phyloP scores from a whole-genome alignment of 306 rosid species.

The Vigna mungo region DNA sequence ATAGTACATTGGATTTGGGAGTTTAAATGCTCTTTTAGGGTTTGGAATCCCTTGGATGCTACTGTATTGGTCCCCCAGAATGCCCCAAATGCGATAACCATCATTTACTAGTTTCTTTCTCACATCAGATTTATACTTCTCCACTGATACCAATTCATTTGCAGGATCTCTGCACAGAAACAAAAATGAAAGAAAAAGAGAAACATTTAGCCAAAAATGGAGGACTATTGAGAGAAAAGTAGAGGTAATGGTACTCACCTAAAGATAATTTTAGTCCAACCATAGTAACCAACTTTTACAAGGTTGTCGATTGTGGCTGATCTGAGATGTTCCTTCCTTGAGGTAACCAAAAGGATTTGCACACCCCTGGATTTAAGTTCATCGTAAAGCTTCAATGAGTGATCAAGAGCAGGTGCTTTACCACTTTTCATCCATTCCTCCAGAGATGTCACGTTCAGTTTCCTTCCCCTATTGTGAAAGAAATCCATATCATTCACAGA shows the following conservation, averaged over 20 bases:
- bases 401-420: slow-evolving; percentile 67
- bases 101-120: slow-evolving; percentile 25
- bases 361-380: slow-evolving; percentile 61
- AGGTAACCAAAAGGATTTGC: slow-evolving; percentile 65
- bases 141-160: slow-evolving; percentile 43
- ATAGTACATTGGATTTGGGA: slow-evolving; percentile 55
- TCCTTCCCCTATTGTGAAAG: slow-evolving; percentile 54
- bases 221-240: background rate
- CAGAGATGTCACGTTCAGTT: slow-evolving; percentile 56
- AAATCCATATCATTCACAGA: slow-evolving; percentile 6
- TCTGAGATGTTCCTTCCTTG: slow-evolving; percentile 71
- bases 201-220: background rate
- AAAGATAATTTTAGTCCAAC: slow-evolving; percentile 63
- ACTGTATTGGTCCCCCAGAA: slow-evolving; percentile 46
- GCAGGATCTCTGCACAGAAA: slow-evolving; percentile 32
- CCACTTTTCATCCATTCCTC: slow-evolving; percentile 68
- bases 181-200: background rate
- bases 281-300: slow-evolving; percentile 65
- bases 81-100: slow-evolving; percentile 51
- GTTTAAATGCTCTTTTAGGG: slow-evolving; percentile 42
- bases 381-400: slow-evolving; percentile 64
- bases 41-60: slow-evolving; percentile 44
- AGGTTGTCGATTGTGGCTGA: slow-evolving; percentile 70
- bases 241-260: slow-evolving; percentile 43
- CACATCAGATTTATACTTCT: slow-evolving; percentile 42